Evolutionary conservation across 257 asterid species (phyloP).

Genomic region (Fraxinus anomala): DNA sequence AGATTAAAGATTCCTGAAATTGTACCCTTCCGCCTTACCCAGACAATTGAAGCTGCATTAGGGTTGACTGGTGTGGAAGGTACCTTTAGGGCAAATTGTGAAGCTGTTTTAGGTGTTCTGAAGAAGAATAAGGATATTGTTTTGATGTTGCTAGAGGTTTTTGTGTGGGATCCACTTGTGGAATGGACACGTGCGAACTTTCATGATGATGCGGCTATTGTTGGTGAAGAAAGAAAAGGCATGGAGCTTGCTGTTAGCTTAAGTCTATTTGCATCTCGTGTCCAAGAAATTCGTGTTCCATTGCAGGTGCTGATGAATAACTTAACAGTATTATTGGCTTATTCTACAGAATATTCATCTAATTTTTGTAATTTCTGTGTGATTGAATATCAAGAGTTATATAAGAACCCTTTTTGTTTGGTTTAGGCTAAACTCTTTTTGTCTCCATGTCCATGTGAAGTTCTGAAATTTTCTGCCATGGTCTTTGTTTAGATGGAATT

Average conservation of each 20-base stretch:
- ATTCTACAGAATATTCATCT: conserved; percentile 2
- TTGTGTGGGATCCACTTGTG: conserved; percentile 99
- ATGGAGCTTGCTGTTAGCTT: conserved; percentile 99
- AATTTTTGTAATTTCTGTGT: conserved; percentile 1
- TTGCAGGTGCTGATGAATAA: conserved; percentile 69
- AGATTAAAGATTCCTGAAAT: conserved; percentile 94
- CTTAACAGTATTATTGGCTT: conserved; percentile 4
- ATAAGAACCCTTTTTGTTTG: neutral
- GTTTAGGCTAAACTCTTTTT: conserved; percentile 11
- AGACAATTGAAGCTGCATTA: conserved; percentile 91
- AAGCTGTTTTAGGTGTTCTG: conserved; percentile 83
- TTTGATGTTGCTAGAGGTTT: conserved; percentile 85
- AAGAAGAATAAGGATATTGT: conserved; percentile 93
- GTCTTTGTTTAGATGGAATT: conserved; percentile 17
- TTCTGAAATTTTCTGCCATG: conserved; percentile 8
- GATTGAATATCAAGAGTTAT: neutral
- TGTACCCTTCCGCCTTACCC: conserved; percentile 98
- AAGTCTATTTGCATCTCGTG: conserved; percentile 95
- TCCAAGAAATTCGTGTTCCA: conserved; percentile 96
- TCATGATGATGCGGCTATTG: conserved; percentile 98
- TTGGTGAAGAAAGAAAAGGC: conserved; percentile 98
- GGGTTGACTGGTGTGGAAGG: conserved; percentile 98
- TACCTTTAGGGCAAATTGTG: conserved; percentile 89
- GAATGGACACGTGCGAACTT: conserved; percentile 99
- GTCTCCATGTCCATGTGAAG: conserved; percentile 14